A percentile compares a stretch with the other conserved stretches of the same genome.
phyloP scores from a whole-genome alignment of 2,329 filamentous ascomycete genomes.

The Colletotrichum spinosum region DNA sequence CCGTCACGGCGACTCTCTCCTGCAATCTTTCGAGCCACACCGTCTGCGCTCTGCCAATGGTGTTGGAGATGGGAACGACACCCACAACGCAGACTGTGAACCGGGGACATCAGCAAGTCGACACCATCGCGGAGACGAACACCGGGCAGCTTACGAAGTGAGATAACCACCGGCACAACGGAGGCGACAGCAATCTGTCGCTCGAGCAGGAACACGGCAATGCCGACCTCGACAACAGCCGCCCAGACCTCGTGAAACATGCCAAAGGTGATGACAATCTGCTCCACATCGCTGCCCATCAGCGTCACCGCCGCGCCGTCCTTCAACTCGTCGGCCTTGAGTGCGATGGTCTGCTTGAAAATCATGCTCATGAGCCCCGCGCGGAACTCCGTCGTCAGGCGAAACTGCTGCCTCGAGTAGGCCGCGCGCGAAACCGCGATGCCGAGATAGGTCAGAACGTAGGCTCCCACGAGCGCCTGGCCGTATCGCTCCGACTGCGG shows the following conservation, averaged over 20 bases:
- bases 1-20: constrained; percentile 58
- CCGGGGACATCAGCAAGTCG: constrained; percentile 36
- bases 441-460: constrained; percentile 45
- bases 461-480: constrained; percentile 46
- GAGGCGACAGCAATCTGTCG: constrained; percentile 53
- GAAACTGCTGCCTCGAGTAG: constrained; percentile 45
- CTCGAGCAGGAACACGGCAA: constrained; percentile 43
- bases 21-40: constrained; percentile 62
- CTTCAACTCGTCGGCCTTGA: constrained; percentile 39
- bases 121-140: not conserved
- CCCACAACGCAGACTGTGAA: constrained; percentile 46
- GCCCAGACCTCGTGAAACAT: constrained; percentile 40
- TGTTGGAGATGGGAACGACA: constrained; percentile 43
- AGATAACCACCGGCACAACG: constrained; percentile 56
- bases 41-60: constrained; percentile 47
- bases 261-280: constrained; percentile 41
- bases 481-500: constrained; percentile 38
- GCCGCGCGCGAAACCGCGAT: constrained; percentile 47
- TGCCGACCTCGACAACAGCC: constrained; percentile 40
- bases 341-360: constrained; percentile 44
- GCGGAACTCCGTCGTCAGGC: constrained; percentile 43
- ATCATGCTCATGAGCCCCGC: constrained; percentile 44
- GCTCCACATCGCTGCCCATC: constrained; percentile 52
- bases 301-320: constrained; percentile 48
- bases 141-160: constrained; percentile 49